Conservation (phyloP, 2,329 filamentous ascomycete species). For the Cladobotryum protrusum region DNA sequence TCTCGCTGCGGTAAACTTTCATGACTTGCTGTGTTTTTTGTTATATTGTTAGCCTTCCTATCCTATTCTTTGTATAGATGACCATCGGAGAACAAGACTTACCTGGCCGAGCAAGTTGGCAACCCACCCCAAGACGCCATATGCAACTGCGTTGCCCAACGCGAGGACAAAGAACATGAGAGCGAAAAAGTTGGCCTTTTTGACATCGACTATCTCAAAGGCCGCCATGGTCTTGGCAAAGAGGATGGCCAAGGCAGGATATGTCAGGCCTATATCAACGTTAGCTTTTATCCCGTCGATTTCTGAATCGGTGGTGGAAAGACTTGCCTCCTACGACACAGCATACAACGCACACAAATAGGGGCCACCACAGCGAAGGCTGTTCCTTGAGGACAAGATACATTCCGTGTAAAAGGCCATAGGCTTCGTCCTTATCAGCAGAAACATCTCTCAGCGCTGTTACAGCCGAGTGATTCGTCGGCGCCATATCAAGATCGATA, state of each 20-base stretch:
- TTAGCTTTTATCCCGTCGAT: neutral
- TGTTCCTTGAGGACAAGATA: slow-evolving; percentile 27
- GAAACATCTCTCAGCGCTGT: slow-evolving; percentile 11
- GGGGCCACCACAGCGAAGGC: slow-evolving; percentile 19
- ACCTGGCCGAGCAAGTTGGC: slow-evolving; percentile 33
- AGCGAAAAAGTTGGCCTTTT: slow-evolving; percentile 44
- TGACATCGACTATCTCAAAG: slow-evolving; percentile 27
- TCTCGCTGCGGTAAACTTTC: slow-evolving; percentile 30
- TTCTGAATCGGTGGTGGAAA: neutral
- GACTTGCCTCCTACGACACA: slow-evolving; percentile 23
- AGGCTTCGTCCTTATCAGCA: slow-evolving; percentile 12
- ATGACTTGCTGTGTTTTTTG: slow-evolving; percentile 23
- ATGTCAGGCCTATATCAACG: slow-evolving; percentile 26
- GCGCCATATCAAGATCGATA: slow-evolving; percentile 20
- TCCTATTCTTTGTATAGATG: neutral
- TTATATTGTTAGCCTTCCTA: neutral
- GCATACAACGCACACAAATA: slow-evolving; percentile 17
- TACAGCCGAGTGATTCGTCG: slow-evolving; percentile 19
- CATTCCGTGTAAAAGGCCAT: slow-evolving; percentile 24
- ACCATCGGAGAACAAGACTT: neutral
- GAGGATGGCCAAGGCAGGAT: slow-evolving; percentile 35
- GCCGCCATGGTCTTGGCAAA: slow-evolving; percentile 35
- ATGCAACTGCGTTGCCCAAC: slow-evolving; percentile 38
- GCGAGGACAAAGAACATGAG: slow-evolving; percentile 53
- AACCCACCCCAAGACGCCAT: slow-evolving; percentile 32